phyloP scores from a whole-genome alignment of 257 asterid species.

The Solanum etuberosum region DNA sequence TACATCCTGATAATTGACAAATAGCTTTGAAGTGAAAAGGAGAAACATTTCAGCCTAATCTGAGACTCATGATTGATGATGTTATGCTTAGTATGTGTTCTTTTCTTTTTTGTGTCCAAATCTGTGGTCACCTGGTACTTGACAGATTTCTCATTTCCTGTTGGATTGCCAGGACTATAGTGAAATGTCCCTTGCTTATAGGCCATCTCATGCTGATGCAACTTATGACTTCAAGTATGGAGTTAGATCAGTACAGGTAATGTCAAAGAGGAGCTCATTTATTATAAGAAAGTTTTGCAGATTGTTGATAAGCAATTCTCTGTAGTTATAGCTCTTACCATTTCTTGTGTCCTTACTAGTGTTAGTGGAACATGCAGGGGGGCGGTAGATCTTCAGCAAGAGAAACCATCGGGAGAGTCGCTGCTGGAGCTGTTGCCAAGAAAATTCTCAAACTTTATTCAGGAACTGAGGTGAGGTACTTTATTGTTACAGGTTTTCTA shows the following conservation, averaged over 20 bases:
- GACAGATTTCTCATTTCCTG: background rate
- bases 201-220: conserved; percentile 99
- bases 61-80: background rate
- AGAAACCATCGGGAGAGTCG: conserved; percentile 98
- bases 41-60: background rate
- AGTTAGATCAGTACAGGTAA: conserved; percentile 92
- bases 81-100: background rate
- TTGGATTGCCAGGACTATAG: conserved; percentile 56
- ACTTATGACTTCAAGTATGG: conserved; percentile 94
- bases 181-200: conserved; percentile 90
- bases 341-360: background rate
- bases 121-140: background rate
- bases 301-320: background rate
- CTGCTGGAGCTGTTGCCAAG: conserved; percentile 98
- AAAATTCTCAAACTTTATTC: conserved; percentile 66
- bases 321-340: background rate
- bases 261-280: background rate
- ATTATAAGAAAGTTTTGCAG: background rate
- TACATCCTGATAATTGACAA: background rate
- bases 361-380: conserved; percentile 36
- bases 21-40: background rate
- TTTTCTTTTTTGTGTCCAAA: background rate
- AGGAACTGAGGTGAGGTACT: conserved; percentile 64
- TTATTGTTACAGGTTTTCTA: background rate
- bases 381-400: conserved; percentile 99